Evolutionary conservation across 2,329 filamentous ascomycete species (phyloP), one percentile per base, ranked within the genome.

Genomic region (Balansia obtecta): DNA sequence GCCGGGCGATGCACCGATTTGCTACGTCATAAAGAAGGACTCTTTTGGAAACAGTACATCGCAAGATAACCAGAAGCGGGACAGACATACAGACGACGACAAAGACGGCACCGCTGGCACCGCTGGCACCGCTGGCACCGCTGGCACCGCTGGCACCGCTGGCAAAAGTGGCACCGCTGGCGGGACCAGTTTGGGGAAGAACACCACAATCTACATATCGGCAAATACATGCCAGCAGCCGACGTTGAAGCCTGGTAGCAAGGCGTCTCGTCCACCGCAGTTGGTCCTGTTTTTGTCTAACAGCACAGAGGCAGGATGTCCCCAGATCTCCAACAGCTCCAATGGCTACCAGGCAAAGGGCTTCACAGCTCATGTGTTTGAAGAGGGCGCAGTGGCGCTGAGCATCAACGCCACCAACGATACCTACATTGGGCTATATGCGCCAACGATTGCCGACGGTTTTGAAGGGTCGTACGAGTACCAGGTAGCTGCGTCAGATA

Each of bases 221-320:
- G 81, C 89, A 42, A 97, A 89, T 57, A 90, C 87, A 1, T 98
- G 93, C 65, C 67, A 79, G 27, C 88, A 94, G 59, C 93, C 91
- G 12, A 63, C 41, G 20, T 18, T 46, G 30, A 27, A 48, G 18
- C 32, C 32, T 1, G 43, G 49, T 46, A 46, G 32, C n/a, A 53
- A 56, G 45, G 13, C 16, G 1, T 18, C 45, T 10, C 39, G 38
- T 27, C 77, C 86, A 12, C 84, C 86, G 1, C 89, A 95, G 59
- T 75, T 97, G 47, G 77, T 78, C 12, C 69, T 97, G 10, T 95
- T 85, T 60, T 72, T 95, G 45, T 94, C 89, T 3, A 80, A 61
- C n/a, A 62, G 63, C 5, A 61, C 56, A 40, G 59, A 62, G 32
- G 53, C 58, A 5, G 61, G 60, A 20, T 69, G 67, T 12, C 58